These are phyloP conservation scores for Rhododendron molle DNA, from an alignment of 148 eudicot genomes.

Conservation along the genomic window DNA sequence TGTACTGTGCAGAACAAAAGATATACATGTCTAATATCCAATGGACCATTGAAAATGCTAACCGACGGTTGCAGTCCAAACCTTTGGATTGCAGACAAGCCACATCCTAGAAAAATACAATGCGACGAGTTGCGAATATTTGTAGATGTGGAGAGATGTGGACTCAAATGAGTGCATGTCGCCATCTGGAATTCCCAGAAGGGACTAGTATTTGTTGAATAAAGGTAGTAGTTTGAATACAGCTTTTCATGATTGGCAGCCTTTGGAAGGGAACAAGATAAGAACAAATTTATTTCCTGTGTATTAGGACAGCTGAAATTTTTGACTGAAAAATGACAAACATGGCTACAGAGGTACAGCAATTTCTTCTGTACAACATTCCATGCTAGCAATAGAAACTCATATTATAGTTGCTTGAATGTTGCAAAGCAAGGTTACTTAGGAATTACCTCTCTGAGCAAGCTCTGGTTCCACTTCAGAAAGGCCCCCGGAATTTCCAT, in stretches of 20 bases:
- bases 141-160: not conserved
- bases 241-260: not conserved
- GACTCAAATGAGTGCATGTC: not conserved
- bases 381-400: not conserved
- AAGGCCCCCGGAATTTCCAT: constrained; percentile 24
- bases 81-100: too few relatives aligned
- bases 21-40: too few relatives aligned
- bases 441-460: constrained; percentile 28
- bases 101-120: not conserved
- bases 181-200: not conserved
- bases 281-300: not conserved
- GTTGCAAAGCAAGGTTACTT: not conserved
- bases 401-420: not conserved
- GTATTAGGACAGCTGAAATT: not conserved
- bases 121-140: not conserved
- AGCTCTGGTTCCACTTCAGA: constrained; percentile 24
- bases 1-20: not conserved
- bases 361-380: not conserved
- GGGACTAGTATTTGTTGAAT: not conserved
- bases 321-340: not conserved
- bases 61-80: too few relatives aligned
- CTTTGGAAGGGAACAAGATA: not conserved
- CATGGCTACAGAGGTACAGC: not conserved
- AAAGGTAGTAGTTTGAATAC: not conserved
- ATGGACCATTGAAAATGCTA: too few relatives aligned